A percentile compares a stretch with the other conserved stretches of the same genome.
Evolutionary conservation across 495 filamentous ascomycete genomes (phyloP).

Genomic region (Ramalina peruviana): DNA sequence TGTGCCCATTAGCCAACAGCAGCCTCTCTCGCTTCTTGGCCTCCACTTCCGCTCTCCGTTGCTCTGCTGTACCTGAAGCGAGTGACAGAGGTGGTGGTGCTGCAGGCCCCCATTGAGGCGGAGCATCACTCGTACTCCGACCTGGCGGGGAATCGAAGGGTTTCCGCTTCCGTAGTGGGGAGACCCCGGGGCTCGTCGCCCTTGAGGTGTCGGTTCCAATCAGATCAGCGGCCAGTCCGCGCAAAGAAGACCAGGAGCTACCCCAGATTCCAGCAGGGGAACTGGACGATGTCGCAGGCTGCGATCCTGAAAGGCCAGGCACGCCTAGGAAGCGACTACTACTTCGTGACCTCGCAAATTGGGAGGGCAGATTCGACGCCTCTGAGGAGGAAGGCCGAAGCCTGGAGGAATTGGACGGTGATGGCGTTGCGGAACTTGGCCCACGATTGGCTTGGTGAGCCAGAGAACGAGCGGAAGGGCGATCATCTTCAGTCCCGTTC

Average conservation of each 20-base stretch:
- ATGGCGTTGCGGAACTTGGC: too few species aligned
- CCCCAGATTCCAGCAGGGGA: constrained; percentile 32
- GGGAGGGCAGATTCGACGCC: background rate
- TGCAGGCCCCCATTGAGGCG: constrained; percentile 43
- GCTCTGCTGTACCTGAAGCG: constrained; percentile 41
- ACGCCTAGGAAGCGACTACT: constrained; percentile 18
- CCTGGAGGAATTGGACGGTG: too few species aligned
- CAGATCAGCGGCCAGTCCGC: constrained; percentile 39
- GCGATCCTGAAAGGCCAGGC: constrained; percentile 16
- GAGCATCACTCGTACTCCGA: constrained; percentile 25
- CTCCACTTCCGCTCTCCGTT: constrained; percentile 40
- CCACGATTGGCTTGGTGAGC: too few species aligned
- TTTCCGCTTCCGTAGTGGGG: constrained; percentile 26
- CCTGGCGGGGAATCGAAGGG: constrained; percentile 31
- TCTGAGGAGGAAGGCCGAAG: too few species aligned
- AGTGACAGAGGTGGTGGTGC: constrained; percentile 27
- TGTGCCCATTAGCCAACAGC: constrained; percentile 37
- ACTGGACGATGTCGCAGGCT: constrained; percentile 20
- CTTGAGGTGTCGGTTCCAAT: constrained; percentile 32
- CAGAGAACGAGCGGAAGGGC: too few species aligned
- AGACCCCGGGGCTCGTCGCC: constrained; percentile 19
- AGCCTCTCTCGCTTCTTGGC: constrained; percentile 51
- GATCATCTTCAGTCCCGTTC: too few species aligned
- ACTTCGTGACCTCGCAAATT: constrained; percentile 18
- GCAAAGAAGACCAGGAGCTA: constrained; percentile 39